A percentile compares a stretch with the other conserved stretches of the same genome.
Evolutionary conservation across 148 eudicot species (phyloP).

Genomic region (Agrostemma githago): DNA sequence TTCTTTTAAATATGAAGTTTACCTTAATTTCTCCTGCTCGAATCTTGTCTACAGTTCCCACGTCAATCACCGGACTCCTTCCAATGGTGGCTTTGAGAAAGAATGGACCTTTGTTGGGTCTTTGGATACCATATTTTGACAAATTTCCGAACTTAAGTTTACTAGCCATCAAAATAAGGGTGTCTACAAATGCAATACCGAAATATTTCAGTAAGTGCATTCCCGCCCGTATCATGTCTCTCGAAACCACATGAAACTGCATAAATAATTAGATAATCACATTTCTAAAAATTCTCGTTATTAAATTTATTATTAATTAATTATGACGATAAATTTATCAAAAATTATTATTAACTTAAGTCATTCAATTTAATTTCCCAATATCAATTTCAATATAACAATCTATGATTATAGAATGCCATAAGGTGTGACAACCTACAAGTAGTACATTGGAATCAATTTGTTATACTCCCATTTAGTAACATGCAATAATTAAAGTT

Average conservation of each 20-base stretch:
- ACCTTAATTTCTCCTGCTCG: slow-evolving; percentile 27
- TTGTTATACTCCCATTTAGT: no score
- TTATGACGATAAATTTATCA: no score
- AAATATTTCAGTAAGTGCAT: slow-evolving; percentile 30
- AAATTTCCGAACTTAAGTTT: slow-evolving; percentile 23
- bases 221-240: slow-evolving; percentile 21
- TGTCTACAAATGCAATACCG: slow-evolving; percentile 18
- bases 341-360: no score
- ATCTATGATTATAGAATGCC: no score
- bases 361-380: no score
- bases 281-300: no score
- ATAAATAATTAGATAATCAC: not conserved
- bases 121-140: slow-evolving; percentile 28
- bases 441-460: no score
- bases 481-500: no score
- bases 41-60: slow-evolving; percentile 34
- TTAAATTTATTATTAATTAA: no score
- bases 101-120: slow-evolving; percentile 33
- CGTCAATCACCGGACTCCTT: slow-evolving; percentile 30
- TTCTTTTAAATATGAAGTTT: not conserved
- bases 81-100: slow-evolving; percentile 20
- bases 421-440: no score
- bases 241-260: slow-evolving; percentile 34
- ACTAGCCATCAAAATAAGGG: slow-evolving; percentile 11
- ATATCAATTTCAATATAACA: no score